Conservation (phyloP, 2,329 filamentous ascomycete genomes). For the Teratosphaeria nubilosa region DNA sequence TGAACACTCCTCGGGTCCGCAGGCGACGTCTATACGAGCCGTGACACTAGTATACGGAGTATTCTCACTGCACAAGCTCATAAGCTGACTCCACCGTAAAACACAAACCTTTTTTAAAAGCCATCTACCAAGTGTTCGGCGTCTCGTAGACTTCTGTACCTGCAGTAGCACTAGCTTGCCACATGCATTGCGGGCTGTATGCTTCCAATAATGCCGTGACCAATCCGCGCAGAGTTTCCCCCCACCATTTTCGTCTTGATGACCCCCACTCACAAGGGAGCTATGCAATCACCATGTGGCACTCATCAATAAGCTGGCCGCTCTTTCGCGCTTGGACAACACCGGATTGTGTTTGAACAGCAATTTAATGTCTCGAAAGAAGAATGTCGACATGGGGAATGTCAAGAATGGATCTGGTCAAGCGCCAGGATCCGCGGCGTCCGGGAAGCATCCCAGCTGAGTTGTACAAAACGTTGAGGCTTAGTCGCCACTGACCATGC, state of each 20-base stretch:
- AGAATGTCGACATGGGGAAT: too few relatives aligned
- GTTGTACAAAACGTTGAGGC: neutral
- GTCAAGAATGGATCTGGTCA: neutral
- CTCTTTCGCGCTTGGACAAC: neutral
- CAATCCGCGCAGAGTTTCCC: neutral
- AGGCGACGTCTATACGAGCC: neutral
- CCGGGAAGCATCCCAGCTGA: neutral
- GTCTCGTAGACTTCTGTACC: neutral
- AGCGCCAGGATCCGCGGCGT: neutral
- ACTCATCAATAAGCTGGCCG: neutral
- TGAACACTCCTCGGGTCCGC: neutral
- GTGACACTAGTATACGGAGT: neutral
- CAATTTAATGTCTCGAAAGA: too few relatives aligned
- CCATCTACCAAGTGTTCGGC: too few relatives aligned
- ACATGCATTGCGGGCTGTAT: neutral
- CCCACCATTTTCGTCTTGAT: neutral
- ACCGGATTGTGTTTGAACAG: neutral
- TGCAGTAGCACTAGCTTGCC: neutral
- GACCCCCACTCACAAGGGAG: too few relatives aligned
- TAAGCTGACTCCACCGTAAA: too few relatives aligned
- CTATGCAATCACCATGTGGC: neutral
- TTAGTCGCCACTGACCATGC: neutral
- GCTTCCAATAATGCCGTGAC: neutral
- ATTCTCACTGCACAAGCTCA: too few relatives aligned
- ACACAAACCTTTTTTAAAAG: too few relatives aligned